Base-by-base conservation (phyloP, 768 basidiomycete genomes). In the Dioszegia aurantiaca region DNA sequence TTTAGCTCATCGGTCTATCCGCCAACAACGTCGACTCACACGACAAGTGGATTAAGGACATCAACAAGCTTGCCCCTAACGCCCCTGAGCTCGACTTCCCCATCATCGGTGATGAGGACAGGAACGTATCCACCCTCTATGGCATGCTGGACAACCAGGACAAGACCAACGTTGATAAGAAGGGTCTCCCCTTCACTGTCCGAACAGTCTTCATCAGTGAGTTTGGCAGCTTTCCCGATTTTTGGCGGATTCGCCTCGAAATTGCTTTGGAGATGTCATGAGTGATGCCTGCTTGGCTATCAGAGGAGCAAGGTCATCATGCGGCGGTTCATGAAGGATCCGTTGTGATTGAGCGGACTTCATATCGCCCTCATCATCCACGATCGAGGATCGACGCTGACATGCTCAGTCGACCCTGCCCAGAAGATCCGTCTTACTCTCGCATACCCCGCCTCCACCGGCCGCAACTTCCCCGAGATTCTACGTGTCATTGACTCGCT, bases 101-200 rank as follows among this genome's bases (percentile, higher is more conserved):
- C 56, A 98, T 99, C 78, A 98, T 99, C 67, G 95, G 90, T 47
- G 95, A 99, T 75, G 82, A 83, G 23, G 87, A 92, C 73, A 83
- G 94, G 77, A 87, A 83, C 72, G 83, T 97, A 45, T 87, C 90
- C 10, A 69, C 69, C 12, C 79, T 90, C 56, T 94, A 95, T 73
- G 93, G 95, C 74, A 97, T 97, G 94, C 82, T 98, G 57, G 95
- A 98, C 77, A 83, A 88, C 73, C 89, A 92, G 78, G 95, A 99
- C 78, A 83, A 86, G 41, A 93, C 91, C 55, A 99, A 80, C 67
- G 75, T 79, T 57, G 80, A 80, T 63, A 74, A 74, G 55, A 77
- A 77, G 64, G 77, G 72, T 45, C 82, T 97, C 42, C 95, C 95
- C 21, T 91, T 97, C 82, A 99, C 95, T 46, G 90, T 99, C 78